A percentile compares a stretch with the other conserved stretches of the same genome.
phyloP scores from a whole-genome alignment of 1,284 basidiomycete genomes.

The Irpex sp. region DNA sequence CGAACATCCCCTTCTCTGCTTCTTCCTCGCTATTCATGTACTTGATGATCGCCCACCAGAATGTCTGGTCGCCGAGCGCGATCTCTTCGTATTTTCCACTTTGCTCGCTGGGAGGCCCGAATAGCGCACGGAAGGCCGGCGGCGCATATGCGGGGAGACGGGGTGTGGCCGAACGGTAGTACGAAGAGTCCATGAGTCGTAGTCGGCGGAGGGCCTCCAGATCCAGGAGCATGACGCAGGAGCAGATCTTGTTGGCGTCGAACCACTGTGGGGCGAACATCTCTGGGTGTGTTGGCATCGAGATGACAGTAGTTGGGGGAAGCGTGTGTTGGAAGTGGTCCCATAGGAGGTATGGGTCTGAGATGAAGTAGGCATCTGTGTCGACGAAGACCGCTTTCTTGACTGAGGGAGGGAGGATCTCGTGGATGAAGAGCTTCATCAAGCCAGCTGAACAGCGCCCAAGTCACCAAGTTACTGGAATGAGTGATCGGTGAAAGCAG shows the following conservation, averaged over 20 bases:
- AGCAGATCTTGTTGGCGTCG: constrained; percentile 40
- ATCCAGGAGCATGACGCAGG: constrained; percentile 48
- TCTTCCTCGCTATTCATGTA: constrained; percentile 14
- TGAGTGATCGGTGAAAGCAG: neutral
- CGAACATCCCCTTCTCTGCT: constrained; percentile 32
- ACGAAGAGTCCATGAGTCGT: constrained; percentile 43
- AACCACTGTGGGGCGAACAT: constrained; percentile 37
- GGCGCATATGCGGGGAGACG: constrained; percentile 31
- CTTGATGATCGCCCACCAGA: constrained; percentile 48
- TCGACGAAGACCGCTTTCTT: constrained; percentile 43
- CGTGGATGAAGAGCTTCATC: constrained; percentile 46
- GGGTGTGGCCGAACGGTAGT: constrained; percentile 27
- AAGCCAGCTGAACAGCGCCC: constrained; percentile 31
- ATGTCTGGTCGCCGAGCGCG: constrained; percentile 45
- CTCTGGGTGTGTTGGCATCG: constrained; percentile 42
- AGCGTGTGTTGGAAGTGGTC: constrained; percentile 31
- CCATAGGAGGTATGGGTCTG: constrained; percentile 42
- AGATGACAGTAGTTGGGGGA: constrained; percentile 32
- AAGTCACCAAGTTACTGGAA: neutral
- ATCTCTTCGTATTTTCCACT: constrained; percentile 38
- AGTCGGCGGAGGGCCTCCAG: constrained; percentile 39
- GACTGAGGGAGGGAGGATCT: constrained; percentile 36
- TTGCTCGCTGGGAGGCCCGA: constrained; percentile 34
- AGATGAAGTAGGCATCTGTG: constrained; percentile 45
- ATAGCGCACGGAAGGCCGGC: constrained; percentile 39